Base-by-base conservation (phyloP, 768 basidiomycete species). In the Xerocomellus amylosporus region DNA sequence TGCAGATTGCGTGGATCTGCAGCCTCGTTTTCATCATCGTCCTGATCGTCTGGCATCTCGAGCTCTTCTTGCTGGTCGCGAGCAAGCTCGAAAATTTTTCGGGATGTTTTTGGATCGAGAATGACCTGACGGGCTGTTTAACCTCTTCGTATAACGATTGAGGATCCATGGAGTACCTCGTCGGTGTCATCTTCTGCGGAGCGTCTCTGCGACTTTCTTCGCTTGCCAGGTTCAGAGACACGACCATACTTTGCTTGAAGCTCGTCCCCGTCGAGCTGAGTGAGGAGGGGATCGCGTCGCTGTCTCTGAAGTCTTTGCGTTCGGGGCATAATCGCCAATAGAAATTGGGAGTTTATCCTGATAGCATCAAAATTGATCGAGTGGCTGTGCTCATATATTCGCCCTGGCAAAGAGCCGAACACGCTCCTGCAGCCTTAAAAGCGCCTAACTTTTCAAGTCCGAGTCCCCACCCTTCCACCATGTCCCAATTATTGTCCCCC, bases 61-160 rank as follows among this genome's bases (percentile, higher is more conserved):
- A 95, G 72, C 66, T 98, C 94, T 68, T 93, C 87, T 72, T 98
- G 94, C 71, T 99, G 96, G 62, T 90, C 87, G 66, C 83, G 80
- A 15, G 96, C 96, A 51, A 99, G 83, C 69, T 94, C 89, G 60
- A 99, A 88, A 46, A 99, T 97, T 62, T 84, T 86, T 55, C 80
- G 78, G 0, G 93, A 96, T 7, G 86, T 88, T 72, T 88, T 91
- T 3, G 87, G 80, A 66, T 93, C 90, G 56, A 94, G 69, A 19
- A 85, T 82, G 41, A 74, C 77, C 92, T 95, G 46, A 19, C 3
- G 36, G 13, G 13, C 26, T 34, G 51, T 50, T 52, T 38, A 58
- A 37, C 56, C 8, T 50, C 33, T 41, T 41, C 49, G 33, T 8
- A 19, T 36, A 36, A 40, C 48, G 26, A 24, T 42, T 39, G 45